Evolutionary conservation across 768 basidiomycete genomes (phyloP), one percentile per base, ranked within the genome.

Genomic region (Hemileccinum rubropunctum): DNA sequence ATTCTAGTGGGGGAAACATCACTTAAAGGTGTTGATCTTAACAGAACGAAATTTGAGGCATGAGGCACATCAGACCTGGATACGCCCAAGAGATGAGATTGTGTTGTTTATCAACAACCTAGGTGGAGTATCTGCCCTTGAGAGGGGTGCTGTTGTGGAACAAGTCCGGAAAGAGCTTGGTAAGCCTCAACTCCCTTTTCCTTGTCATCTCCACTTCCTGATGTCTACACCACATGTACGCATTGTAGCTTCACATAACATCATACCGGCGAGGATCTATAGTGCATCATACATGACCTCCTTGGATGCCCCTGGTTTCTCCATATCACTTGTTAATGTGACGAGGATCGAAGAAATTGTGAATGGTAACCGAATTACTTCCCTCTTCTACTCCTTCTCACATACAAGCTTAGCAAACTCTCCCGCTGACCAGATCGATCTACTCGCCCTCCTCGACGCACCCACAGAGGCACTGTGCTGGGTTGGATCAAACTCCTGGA

Each of bases 281-380:
- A n/a, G n/a, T n/a, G n/a, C n/a, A 4, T 62, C 75, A 3, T 83
- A 75, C 62, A 81, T 82, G 79, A 80, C 80, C 2, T 80, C 78
- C 8, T 72, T 82, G 51, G 81, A 82, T 58, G 78, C 78, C n/a
- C 80, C 81, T 1, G 80, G 80, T 21, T 76, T 82, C 58, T 81
- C 78, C 2, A 62, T 81, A 36, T 78, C 78, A 14, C 59, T 80
- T 4, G 67, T 81, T n/a, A n/a, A n/a, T n/a, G n/a, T n/a, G n/a
- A n/a, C n/a, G n/a, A n/a, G n/a, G n/a, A n/a, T n/a, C n/a, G 37
- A 62, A 17, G 51, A 30, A 28, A 58, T 51, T 26, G 34, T 53
- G 15, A 58, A 58, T 28, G 39, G 52, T 52, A 44, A 13, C n/a
- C 13, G 3, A 21, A 23, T 15, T 2, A 5, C 41, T 23, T 20